Base-by-base conservation (phyloP, 2,329 filamentous ascomycete species). In the Fusarium sp. region DNA sequence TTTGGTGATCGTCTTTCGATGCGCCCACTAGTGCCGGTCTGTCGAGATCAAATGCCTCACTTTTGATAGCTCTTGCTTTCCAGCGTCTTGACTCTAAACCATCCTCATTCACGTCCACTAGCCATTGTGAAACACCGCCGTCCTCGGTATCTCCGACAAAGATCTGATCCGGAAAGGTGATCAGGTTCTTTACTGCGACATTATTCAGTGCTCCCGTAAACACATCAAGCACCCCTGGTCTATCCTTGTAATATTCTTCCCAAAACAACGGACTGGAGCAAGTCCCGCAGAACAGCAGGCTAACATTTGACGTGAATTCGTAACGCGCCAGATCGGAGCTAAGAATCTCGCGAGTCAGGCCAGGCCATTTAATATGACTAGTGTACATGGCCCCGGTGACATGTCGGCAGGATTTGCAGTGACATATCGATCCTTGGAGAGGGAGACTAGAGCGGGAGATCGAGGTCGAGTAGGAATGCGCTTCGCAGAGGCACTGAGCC, bases 71-170 rank as follows among this genome's bases (percentile, higher is more conserved):
- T 3, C 60, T 45, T 1, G 73, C 79, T 12, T 63, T 70, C 83
- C 81, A 85, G 0, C 78, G 66, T 9, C 72, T 74, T 1, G 77
- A 63, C 4, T 35, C 66, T 10, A 37, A 59, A 0, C 80, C 82
- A 50, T 82, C 79, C 1, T 71, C 63, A 45, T 85, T 84, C 0
- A 78, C 62, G 8, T 80, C 72, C 27, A 80, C 80, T 6, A 89
- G 74, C 86, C 86, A 90, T 2, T 82, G 75, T 3, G 83, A 83
- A 1, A 87, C 83, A 0, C 89, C 88, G 3, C 88, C 88, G 73
- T 90, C 88, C 2, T 82, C 32, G 0, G 88, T 90, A 65, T 90
- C 87, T 1, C 79, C 83, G 1, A 89, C 80, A 66, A 84, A 88
- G 4, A 86, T 83, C 64, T 88, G 85, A 2, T 81, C 68, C 1